These are phyloP conservation scores for Rhizophora mangle DNA, from an alignment of 345 rosid species.

Conservation along the genomic window DNA sequence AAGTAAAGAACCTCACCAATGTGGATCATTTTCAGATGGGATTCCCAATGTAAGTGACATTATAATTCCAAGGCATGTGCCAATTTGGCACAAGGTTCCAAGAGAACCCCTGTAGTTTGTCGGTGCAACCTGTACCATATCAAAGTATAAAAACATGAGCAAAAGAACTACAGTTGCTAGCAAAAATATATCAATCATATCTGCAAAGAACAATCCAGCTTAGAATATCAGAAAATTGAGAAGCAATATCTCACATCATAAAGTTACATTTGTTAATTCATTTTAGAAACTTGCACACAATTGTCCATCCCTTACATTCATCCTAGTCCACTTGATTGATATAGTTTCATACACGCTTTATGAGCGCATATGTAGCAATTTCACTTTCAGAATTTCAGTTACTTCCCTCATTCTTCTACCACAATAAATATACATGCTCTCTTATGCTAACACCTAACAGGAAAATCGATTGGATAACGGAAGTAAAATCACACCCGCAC, in stretches of 20 bases:
- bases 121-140: conserved; percentile 57
- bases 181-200: background rate
- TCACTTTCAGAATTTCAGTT: background rate
- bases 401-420: background rate
- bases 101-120: conserved; percentile 71
- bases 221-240: background rate
- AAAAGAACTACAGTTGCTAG: background rate
- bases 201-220: background rate
- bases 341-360: background rate
- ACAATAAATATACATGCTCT: background rate
- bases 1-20: conserved; percentile 50
- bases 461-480: background rate
- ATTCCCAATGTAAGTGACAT: conserved; percentile 55
- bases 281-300: background rate
- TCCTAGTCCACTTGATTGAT: background rate
- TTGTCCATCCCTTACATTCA: no score
- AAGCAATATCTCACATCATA: background rate
- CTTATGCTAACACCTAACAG: background rate
- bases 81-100: conserved; percentile 60
- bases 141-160: conserved; percentile 11
- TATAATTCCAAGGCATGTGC: conserved; percentile 74
- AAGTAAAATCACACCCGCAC: no score
- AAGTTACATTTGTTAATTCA: background rate
- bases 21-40: conserved; percentile 62
- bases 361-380: background rate